Evolutionary conservation across 108 stramenopile species (phyloP).

Genomic region (Fistulifera pelliculosa): DNA sequence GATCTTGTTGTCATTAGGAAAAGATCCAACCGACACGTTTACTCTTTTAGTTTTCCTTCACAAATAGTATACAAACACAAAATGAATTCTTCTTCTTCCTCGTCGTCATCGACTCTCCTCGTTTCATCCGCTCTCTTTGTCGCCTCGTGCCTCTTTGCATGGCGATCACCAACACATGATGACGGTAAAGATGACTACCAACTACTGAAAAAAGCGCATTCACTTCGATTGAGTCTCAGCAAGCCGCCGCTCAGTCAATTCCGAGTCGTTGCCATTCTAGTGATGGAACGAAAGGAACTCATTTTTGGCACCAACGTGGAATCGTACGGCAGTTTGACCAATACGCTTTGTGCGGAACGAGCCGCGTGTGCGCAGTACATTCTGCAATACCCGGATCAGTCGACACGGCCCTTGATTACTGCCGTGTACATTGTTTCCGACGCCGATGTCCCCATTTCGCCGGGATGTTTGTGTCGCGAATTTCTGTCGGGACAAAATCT

Average conservation of each 20-base stretch:
- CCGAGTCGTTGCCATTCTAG: constrained; percentile 9
- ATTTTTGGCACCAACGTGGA: constrained; percentile 83
- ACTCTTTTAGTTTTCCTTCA: too few relatives aligned
- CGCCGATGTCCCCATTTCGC: constrained; percentile 52
- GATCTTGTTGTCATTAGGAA: too few relatives aligned
- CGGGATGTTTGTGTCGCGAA: constrained; percentile 82
- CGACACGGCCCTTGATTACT: neutral
- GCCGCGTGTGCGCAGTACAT: constrained; percentile 58
- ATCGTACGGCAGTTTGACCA: constrained; percentile 53
- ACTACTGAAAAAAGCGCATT: constrained; percentile 3
- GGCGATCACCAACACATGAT: neutral
- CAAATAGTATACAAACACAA: too few relatives aligned
- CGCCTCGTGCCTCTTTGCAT: too few relatives aligned
- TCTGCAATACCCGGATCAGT: neutral
- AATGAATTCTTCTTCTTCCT: too few relatives aligned
- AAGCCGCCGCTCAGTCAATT: constrained; percentile 2
- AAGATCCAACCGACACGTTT: too few relatives aligned
- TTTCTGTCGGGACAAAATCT: constrained; percentile 57
- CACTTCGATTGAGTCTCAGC: constrained; percentile 1
- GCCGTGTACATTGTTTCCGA: constrained; percentile 52
- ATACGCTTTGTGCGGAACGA: constrained; percentile 87
- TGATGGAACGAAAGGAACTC: constrained; percentile 3
- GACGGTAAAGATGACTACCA: constrained; percentile 1
- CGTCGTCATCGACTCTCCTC: too few relatives aligned
- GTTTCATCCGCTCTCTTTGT: too few relatives aligned